phyloP scores from a whole-genome alignment of 2,329 filamentous ascomycete genomes.

The Eurotiales sp. region DNA sequence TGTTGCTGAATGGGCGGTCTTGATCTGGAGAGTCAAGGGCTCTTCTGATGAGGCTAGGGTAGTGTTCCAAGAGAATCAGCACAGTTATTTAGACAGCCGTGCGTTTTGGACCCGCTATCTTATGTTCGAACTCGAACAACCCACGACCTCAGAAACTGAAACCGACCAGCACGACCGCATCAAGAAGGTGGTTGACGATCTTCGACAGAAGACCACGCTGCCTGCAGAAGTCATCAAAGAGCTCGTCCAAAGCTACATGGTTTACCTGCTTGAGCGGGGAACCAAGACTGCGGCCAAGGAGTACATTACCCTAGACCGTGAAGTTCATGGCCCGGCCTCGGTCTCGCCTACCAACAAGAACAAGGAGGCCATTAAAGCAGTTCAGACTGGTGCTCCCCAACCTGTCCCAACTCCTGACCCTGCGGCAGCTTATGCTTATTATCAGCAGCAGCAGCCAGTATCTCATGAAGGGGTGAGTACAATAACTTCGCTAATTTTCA shows the following conservation, averaged over 20 bases:
- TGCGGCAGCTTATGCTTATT: constrained; percentile 16
- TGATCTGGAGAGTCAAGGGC: constrained; percentile 85
- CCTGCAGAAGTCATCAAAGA: constrained; percentile 66
- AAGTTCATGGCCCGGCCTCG: constrained; percentile 68
- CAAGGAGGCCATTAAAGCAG: constrained; percentile 23
- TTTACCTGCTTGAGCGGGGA: constrained; percentile 78
- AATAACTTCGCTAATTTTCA: not conserved
- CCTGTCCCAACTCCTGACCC: constrained; percentile 17
- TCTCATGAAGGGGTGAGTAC: constrained; percentile 14
- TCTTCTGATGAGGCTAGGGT: constrained; percentile 75
- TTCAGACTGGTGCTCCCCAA: constrained; percentile 20
- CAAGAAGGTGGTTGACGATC: constrained; percentile 72
- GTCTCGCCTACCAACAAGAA: constrained; percentile 33
- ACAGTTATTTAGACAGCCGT: constrained; percentile 79
- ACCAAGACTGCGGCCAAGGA: constrained; percentile 80
- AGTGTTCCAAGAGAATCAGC: constrained; percentile 76
- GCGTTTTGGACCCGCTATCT: constrained; percentile 90
- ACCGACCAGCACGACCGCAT: constrained; percentile 66
- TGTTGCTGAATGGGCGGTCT: constrained; percentile 79
- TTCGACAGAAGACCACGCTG: constrained; percentile 70
- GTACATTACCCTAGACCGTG: constrained; percentile 76
- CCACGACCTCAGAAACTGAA: constrained; percentile 63
- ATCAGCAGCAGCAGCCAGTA: constrained; percentile 17
- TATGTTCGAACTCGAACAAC: constrained; percentile 82
- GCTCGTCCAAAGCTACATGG: constrained; percentile 73